Conservation (phyloP, 345 rosid species). For the Eucalyptus polyanthemos region DNA sequence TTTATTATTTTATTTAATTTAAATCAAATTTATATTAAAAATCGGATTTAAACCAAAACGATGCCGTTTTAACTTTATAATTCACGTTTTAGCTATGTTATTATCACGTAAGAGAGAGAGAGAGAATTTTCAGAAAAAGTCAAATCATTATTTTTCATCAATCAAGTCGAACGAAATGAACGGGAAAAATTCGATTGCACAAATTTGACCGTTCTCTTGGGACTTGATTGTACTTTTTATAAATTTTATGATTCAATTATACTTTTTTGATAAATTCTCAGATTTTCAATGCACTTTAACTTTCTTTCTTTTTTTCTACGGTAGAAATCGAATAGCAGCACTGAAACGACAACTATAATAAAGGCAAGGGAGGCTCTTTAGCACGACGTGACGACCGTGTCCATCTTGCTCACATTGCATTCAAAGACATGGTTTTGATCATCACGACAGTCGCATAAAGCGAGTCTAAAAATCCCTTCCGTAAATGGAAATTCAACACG, state of each 20-base stretch:
- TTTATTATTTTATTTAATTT: no score
- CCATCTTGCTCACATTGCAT: neutral
- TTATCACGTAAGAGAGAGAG: fast-evolving
- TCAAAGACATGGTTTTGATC: no score
- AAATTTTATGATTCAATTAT: fast-evolving
- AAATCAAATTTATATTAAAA: no score
- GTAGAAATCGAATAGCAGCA: neutral
- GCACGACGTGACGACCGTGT: neutral
- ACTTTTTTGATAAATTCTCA: fast-evolving
- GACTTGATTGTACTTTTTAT: fast-evolving
- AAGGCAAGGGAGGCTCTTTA: neutral
- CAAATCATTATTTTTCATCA: fast-evolving
- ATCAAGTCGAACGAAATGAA: no score
- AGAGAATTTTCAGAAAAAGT: no score
- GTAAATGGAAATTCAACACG: neutral
- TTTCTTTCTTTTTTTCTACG: fast-evolving
- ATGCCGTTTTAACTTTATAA: neutral
- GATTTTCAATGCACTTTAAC: fast-evolving
- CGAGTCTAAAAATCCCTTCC: neutral
- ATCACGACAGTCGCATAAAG: neutral
- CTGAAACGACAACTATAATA: neutral
- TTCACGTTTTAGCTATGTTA: fast-evolving
- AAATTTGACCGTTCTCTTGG: fast-evolving
- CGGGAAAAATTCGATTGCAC: no score
- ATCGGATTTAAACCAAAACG: fast-evolving